A percentile compares a stretch with the other conserved stretches of the same genome.
Conservation (phyloP, 2,329 filamentous ascomycete genomes). For the Parascedosporium putredinis region DNA sequence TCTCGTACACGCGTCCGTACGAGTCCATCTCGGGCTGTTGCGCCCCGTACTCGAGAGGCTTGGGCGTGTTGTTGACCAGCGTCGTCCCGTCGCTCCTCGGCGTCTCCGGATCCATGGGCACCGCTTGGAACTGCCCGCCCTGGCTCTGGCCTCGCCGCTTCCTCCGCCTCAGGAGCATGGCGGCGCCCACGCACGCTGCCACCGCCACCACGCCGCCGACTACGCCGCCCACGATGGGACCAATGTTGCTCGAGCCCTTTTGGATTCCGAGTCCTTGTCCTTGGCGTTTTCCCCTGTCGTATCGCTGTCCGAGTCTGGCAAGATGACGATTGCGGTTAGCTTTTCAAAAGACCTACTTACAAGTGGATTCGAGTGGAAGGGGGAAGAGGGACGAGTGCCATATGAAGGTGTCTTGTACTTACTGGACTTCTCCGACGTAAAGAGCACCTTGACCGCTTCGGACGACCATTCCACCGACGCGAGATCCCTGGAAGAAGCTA, state of each 20-base stretch:
- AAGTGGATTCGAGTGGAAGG: not conserved
- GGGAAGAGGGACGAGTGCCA: not conserved
- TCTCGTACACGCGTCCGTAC: not conserved
- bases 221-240: constrained; percentile 1
- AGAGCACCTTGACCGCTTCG: constrained; percentile 3
- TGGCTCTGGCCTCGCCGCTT: not conserved
- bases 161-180: not conserved
- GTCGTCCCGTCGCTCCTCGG: not conserved
- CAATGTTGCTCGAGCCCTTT: not conserved
- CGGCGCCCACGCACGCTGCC: not conserved
- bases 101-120: not conserved
- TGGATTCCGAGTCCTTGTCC: not conserved
- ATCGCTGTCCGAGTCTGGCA: not conserved
- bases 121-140: not conserved
- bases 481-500: not conserved
- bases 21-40: not conserved
- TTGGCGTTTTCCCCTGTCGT: not conserved
- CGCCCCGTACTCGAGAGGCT: not conserved
- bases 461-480: constrained; percentile 9
- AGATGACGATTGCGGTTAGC: too few species aligned
- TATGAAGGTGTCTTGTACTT: too few species aligned
- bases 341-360: too few species aligned
- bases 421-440: not conserved
- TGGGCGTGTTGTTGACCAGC: not conserved
- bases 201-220: constrained; percentile 3